Evolutionary conservation across 75 land plant species (phyloP).

Genomic region (Larix kaempferi): DNA sequence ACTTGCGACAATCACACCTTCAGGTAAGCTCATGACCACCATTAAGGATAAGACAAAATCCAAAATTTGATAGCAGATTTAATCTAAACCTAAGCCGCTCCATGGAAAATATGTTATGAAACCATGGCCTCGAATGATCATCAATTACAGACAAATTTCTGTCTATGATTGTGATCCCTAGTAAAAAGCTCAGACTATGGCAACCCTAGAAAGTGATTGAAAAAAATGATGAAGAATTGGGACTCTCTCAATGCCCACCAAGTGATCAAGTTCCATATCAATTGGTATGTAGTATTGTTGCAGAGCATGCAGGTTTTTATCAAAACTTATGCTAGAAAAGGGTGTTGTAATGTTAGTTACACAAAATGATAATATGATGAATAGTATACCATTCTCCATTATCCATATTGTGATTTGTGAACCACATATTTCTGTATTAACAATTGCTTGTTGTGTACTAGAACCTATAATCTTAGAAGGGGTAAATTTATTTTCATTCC

Average conservation of each 20-base stretch:
- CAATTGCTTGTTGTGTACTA: background rate
- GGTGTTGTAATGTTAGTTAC: background rate
- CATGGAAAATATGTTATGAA: conserved; percentile 72
- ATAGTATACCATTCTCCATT: background rate
- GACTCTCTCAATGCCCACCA: conserved; percentile 60
- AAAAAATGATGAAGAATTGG: conserved; percentile 91
- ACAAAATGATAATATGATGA: background rate
- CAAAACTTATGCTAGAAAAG: conserved; percentile 2
- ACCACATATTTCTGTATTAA: background rate
- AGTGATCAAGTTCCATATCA: conserved; percentile 75
- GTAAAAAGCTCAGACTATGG: conserved; percentile 73
- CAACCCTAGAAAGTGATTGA: conserved; percentile 73
- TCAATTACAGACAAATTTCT: conserved; percentile 52
- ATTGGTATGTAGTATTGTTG: conserved; percentile 89
- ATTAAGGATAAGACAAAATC: conserved; percentile 74
- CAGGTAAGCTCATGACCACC: conserved; percentile 72
- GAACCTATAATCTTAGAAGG: background rate
- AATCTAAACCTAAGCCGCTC: conserved; percentile 89
- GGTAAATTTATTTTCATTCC: background rate
- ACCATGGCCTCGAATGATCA: conserved; percentile 70
- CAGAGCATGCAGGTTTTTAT: background rate
- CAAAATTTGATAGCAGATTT: conserved; percentile 69
- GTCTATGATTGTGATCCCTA: conserved; percentile 47
- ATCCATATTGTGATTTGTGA: background rate
- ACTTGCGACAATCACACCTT: conserved; percentile 72